Evolutionary conservation across 768 basidiomycete species (phyloP), one percentile per base, ranked within the genome.

Genomic region (Tephrocybe rancida): DNA sequence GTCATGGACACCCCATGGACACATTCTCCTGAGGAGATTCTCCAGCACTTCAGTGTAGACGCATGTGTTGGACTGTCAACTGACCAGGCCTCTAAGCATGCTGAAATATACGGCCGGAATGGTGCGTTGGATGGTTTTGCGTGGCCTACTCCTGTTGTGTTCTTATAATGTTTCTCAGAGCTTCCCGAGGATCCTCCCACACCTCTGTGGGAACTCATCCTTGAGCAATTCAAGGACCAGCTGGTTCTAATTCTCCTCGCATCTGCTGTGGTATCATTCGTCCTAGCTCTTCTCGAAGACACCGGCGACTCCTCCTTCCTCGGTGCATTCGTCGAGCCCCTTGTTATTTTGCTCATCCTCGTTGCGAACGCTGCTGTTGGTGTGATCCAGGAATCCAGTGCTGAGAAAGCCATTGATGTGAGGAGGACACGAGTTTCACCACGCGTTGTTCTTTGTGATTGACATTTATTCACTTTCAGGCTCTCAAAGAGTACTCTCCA

Each of bases 171-270:
- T 44, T 13, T 48, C 24, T 37, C 68, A 98, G 96, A 92, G 66
- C 79, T 99, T 6, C 95, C 96, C 10, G 94, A 97, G 65, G 92
- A 95, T 9, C 88, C 92, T 0, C 74, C 92, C 3, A 97, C 96
- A 3, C 92, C 95, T 3, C 67, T 98, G 27, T 95, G 94, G 92
- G 82, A 92, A 66, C 85, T 98, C 55, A 88, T 99, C 55, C 80
- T 99, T n/a, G 95, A 97, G 61, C 96, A 99, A 73, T 99, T 99
- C 81, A 90, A 98, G 78, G 96, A 99, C 73, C 94, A 97, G 71
- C 84, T 99, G 25, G 96, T 99, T 37, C 87, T 99, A 58, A 98
- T 99, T 66, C 83, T 99, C 29, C 87, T 99, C 42, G 95, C 82
- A 2, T 97, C 95, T 1, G 96, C 96, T 11, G 86, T 91, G 41